Evolutionary conservation across 352 stramenopile species (phyloP).

Genomic region (Phytophthora cactorum): DNA sequence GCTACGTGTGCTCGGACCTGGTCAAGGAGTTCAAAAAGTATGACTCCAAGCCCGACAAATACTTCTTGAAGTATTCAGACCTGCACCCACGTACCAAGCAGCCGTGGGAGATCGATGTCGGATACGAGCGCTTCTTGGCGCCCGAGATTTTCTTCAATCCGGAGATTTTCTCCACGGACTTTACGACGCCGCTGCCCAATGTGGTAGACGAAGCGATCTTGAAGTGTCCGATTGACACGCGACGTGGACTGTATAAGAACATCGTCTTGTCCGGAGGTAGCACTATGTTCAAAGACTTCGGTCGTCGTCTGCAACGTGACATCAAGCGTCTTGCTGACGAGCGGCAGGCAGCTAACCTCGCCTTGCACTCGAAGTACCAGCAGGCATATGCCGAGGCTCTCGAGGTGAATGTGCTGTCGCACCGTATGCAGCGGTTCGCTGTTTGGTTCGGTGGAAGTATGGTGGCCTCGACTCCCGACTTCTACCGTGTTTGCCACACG

Average conservation of each 20-base stretch:
- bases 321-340: slow-evolving; percentile 94
- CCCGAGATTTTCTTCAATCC: slow-evolving; percentile 98
- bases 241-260: slow-evolving; percentile 95
- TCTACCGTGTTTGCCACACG: slow-evolving; percentile 96
- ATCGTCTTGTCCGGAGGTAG: slow-evolving; percentile 95
- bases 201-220: slow-evolving; percentile 96
- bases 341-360: slow-evolving; percentile 90
- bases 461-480: slow-evolving; percentile 94
- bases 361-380: slow-evolving; percentile 74
- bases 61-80: slow-evolving; percentile 90
- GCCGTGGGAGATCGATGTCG: slow-evolving; percentile 91
- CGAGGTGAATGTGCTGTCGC: slow-evolving; percentile 95
- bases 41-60: slow-evolving; percentile 93
- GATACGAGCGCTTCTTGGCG: slow-evolving; percentile 94
- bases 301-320: slow-evolving; percentile 92
- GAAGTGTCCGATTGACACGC: slow-evolving; percentile 95
- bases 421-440: slow-evolving; percentile 94
- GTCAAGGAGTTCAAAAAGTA: slow-evolving; percentile 97
- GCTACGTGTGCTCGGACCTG: slow-evolving; percentile 95
- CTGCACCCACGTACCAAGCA: slow-evolving; percentile 81
- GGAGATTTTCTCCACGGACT: slow-evolving; percentile 96
- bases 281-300: slow-evolving; percentile 99
- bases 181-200: slow-evolving; percentile 92
- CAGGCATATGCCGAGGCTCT: slow-evolving; percentile 73
- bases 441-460: slow-evolving; percentile 96